Base-by-base conservation (phyloP, 83 land plant species). In the Diphasiastrum complanatum region DNA sequence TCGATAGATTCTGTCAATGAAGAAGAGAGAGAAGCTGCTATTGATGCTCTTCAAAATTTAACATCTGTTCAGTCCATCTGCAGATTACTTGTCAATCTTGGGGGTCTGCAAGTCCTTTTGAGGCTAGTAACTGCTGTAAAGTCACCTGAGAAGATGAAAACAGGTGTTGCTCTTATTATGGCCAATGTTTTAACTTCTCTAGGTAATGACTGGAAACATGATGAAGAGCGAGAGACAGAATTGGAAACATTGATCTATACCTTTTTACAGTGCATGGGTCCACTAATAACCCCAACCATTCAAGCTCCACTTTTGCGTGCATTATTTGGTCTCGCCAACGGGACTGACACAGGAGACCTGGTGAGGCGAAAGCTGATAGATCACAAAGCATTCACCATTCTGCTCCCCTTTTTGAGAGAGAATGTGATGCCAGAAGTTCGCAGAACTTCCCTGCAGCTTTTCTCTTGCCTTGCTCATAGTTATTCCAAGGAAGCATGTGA, bases 41-140 rank as follows among this genome's bases (percentile, higher is more conserved):
- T 70, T 26, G 38, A 19, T 45, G 67, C 77, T 28, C 68, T 74
- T 29, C 50, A 74, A 56, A 74, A 72, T 47, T 56, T 74, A 1
- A 60, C 77, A 19, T 23, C 68, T 30, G 68, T 38, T 23, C 24
- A 31, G 1, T 22, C 68, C 14, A 65, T 74, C 30, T 47, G 75
- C 37, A 51, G 33, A 47, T 36, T 38, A 29, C 31, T 74, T 54
- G 62, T 64, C 27, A 53, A 61, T 27, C 29, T 56, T 46, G 31
- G 60, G 1, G 77, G 77, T 23, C 33, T 74, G 23, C 60, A 53
- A 51, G 29, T 63, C 48, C 59, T 70, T 37, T 40, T 61, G 24
- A 70, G 57, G 68, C 33, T 60, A 47, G 31, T 74, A 2, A 74
- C 36, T 3, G 52, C 51, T 20, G 55, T 34, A 8, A 70, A 22